Evolutionary conservation across 306 rosid species (phyloP).

Genomic region (Corylus avellana): DNA sequence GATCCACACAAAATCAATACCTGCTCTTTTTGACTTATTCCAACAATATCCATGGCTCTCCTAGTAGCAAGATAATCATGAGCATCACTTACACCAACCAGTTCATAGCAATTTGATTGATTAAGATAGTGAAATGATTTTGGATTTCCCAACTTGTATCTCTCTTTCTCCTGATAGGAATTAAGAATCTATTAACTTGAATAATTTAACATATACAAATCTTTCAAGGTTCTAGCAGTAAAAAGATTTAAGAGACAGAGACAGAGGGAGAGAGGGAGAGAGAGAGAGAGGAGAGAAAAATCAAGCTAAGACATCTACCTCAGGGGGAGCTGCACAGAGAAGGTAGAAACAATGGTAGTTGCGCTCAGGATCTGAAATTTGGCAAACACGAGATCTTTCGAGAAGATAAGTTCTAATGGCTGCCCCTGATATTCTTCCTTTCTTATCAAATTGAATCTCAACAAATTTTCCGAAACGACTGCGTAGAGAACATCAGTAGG

Average conservation of each 20-base stretch:
- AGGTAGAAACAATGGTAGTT: too few species aligned
- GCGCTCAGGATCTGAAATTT: too few species aligned
- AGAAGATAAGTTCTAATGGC: too few species aligned
- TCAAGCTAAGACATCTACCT: conserved; percentile 16
- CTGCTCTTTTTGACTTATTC: conserved; percentile 54
- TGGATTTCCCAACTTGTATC: conserved; percentile 78
- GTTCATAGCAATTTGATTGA: conserved; percentile 55
- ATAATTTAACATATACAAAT: not conserved
- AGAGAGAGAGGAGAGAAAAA: conserved; percentile 11
- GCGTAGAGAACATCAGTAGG: conserved; percentile 44
- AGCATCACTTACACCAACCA: conserved; percentile 70
- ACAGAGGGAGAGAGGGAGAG: not conserved
- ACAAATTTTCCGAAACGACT: conserved; percentile 49
- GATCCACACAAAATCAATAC: conserved; percentile 35
- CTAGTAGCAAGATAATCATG: conserved; percentile 76
- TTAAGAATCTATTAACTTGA: conserved; percentile 25
- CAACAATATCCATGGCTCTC: conserved; percentile 82
- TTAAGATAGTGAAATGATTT: conserved; percentile 53
- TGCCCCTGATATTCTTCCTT: too few species aligned
- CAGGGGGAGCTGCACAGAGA: too few species aligned
- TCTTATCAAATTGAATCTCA: too few species aligned
- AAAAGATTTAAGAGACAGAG: not conserved
- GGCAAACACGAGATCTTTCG: too few species aligned
- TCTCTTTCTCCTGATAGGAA: conserved; percentile 72
- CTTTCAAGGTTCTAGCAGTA: not conserved